phyloP scores from a whole-genome alignment of 192 early-diverging fungal species.

The Chytriomyces hyalinus region DNA sequence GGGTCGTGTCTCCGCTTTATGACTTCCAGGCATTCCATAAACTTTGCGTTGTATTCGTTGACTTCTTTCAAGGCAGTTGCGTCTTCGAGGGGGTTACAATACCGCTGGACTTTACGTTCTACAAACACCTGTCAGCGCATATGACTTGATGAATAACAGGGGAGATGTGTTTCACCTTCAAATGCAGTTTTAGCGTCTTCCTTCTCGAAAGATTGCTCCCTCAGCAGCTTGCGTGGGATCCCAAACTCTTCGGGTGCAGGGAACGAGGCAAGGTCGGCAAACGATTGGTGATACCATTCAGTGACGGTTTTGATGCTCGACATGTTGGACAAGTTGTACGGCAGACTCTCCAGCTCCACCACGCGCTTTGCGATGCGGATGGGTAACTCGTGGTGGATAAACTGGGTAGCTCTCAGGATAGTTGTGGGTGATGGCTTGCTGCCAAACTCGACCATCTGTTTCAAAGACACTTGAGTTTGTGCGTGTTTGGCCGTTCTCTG shows the following conservation, averaged over 20 bases:
- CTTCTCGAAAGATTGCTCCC: slow-evolving; percentile 5
- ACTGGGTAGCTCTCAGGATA: slow-evolving; percentile 51
- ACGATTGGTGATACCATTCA: slow-evolving; percentile 94
- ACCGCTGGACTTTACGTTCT: no score
- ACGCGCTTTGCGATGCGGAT: slow-evolving; percentile 90
- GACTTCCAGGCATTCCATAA: slow-evolving; percentile 86
- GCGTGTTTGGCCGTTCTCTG: slow-evolving; percentile 61
- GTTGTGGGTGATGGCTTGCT: slow-evolving; percentile 40
- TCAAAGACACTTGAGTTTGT: slow-evolving; percentile 91
- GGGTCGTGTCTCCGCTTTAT: slow-evolving; percentile 94
- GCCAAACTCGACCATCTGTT: slow-evolving; percentile 95
- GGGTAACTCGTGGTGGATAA: slow-evolving; percentile 74
- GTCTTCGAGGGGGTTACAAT: no score
- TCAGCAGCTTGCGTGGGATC: slow-evolving; percentile 34
- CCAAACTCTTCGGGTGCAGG: slow-evolving; percentile 54
- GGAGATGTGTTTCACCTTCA: background rate
- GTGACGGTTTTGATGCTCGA: slow-evolving; percentile 87
- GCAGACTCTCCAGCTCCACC: slow-evolving; percentile 87
- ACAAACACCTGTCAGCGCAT: no score
- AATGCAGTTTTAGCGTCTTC: slow-evolving; percentile 11
- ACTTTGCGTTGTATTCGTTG: slow-evolving; percentile 77
- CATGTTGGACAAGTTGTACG: slow-evolving; percentile 84
- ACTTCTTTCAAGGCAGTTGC: slow-evolving; percentile 45
- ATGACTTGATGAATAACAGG: no score
- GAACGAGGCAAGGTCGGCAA: slow-evolving; percentile 72